These are phyloP conservation scores for Pyrus hybrid DNA, from an alignment of 331 rosid genomes.

Conservation along the genomic window DNA sequence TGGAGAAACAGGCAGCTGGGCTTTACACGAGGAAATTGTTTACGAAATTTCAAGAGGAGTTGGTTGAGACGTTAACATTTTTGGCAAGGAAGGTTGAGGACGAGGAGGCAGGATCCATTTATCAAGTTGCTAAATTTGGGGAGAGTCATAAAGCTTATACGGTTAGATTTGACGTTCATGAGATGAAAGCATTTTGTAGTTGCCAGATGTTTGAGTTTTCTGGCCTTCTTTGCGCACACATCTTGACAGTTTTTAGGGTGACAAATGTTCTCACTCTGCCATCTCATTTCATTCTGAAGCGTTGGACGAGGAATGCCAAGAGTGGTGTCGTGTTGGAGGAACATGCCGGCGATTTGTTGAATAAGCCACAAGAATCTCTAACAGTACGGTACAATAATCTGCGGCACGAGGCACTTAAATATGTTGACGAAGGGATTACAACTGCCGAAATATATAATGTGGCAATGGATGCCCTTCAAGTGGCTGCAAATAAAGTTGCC, in stretches of 20 bases:
- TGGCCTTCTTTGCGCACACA: slow-evolving; percentile 53
- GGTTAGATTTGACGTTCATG: slow-evolving; percentile 32
- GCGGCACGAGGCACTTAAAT: slow-evolving; percentile 38
- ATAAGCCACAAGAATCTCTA: slow-evolving; percentile 26
- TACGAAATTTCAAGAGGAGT: slow-evolving; percentile 45
- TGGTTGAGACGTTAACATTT: slow-evolving; percentile 50
- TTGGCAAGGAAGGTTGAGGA: slow-evolving; percentile 41
- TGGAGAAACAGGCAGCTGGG: slow-evolving; percentile 57
- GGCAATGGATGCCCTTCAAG: slow-evolving; percentile 35
- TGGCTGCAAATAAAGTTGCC: slow-evolving; percentile 39
- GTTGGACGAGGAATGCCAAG: slow-evolving; percentile 56
- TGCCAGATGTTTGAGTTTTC: slow-evolving; percentile 58
- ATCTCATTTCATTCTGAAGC: slow-evolving; percentile 40
- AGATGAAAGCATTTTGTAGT: slow-evolving; percentile 44
- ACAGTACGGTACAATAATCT: slow-evolving; percentile 36
- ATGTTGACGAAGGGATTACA: slow-evolving; percentile 35
- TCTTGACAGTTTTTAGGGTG: slow-evolving; percentile 57
- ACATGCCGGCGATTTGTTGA: slow-evolving; percentile 21
- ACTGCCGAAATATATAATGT: slow-evolving; percentile 23
- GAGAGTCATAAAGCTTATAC: slow-evolving; percentile 30
- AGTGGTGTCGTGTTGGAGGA: slow-evolving; percentile 44
- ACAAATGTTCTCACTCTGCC: slow-evolving; percentile 51
- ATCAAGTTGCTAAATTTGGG: slow-evolving; percentile 45
- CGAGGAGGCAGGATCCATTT: slow-evolving; percentile 22
- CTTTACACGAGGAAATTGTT: slow-evolving; percentile 49